Base-by-base conservation (phyloP, 495 filamentous ascomycete species). In the Astrocystis sublimbata region DNA sequence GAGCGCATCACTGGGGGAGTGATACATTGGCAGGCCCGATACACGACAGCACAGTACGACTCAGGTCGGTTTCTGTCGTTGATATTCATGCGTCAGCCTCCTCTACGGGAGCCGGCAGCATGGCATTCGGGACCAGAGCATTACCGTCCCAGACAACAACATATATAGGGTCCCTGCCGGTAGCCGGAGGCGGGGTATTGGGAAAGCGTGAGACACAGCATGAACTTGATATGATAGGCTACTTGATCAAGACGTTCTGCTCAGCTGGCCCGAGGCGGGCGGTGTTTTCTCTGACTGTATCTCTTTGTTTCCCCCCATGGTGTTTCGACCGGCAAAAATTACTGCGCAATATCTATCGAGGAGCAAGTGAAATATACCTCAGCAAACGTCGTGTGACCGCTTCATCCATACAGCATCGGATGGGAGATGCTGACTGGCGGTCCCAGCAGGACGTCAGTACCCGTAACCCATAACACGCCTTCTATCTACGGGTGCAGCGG, bases 31-130 rank as follows among this genome's bases (percentile, higher is more conserved):
- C 6, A 12, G 36, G 31, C 2, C 13, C 12, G 35, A 31, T 41
- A 38, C 43, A 58, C 56, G 17, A 9, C 56, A 50, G 19, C 43
- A 40, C 56, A 36, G 58, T 35, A 47, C 23, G 31, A 31, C 46
- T 50, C 36, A 42, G 58, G 41, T 28, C 24, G 42, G 51, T 21
- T 58, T 23, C 58, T 42, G 67, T 53, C 58, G 56, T 49, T 26
- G 50, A 58, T 2, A 23, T n/a, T n/a, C 43, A 43, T 61, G 47
- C 26, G 35, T 40, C 42, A 19, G 13, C 46, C 43, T 33, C 38
- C 36, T 17, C 8, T 33, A 42, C 26, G 38, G 54, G 38, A 33
- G 26, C 28, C 54, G 35, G 26, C 40, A 57, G 24, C 23, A 35
- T 12, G 33, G 17, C 15, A 40, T 57, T 7, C 15, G 40, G 36